Evolutionary conservation across 2,329 filamentous ascomycete species (phyloP).

Genomic region (Fonsecaea pedrosoi): DNA sequence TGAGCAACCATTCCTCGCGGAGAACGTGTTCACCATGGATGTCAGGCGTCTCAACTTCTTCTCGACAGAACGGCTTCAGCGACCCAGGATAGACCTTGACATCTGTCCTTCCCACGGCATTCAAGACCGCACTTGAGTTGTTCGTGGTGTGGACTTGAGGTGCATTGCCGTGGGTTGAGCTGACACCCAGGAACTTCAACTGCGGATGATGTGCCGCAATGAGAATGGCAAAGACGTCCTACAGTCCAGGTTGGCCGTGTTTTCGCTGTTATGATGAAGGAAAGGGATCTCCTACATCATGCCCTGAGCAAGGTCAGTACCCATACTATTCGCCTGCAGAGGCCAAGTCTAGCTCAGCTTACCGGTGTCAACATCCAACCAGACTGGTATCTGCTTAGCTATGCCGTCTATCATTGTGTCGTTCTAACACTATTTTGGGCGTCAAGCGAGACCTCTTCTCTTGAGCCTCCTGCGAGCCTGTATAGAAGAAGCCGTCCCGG

Average conservation of each 20-base stretch:
- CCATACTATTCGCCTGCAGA: not conserved
- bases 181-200: constrained; percentile 80
- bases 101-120: constrained; percentile 75
- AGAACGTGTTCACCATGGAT: constrained; percentile 71
- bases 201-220: constrained; percentile 80
- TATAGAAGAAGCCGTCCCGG: not conserved
- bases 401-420: constrained; percentile 20
- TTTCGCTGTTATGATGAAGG: constrained; percentile 4
- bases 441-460: not conserved
- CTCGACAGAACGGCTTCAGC: constrained; percentile 72
- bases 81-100: constrained; percentile 79
- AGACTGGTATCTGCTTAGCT: constrained; percentile 53
- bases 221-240: constrained; percentile 87
- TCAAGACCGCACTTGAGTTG: constrained; percentile 83
- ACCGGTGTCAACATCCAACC: constrained; percentile 72
- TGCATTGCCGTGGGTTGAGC: constrained; percentile 91
- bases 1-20: not conserved
- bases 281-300: constrained; percentile 44
- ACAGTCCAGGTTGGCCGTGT: constrained; percentile 52
- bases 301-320: constrained; percentile 47
- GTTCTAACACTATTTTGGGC: not conserved
- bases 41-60: constrained; percentile 76
- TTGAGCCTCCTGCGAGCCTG: not conserved
- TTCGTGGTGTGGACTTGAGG: constrained; percentile 81
- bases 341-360: constrained; percentile 35